Evolutionary conservation across 352 stramenopile species (phyloP).

Genomic region (Phytopythium oedochilum): DNA sequence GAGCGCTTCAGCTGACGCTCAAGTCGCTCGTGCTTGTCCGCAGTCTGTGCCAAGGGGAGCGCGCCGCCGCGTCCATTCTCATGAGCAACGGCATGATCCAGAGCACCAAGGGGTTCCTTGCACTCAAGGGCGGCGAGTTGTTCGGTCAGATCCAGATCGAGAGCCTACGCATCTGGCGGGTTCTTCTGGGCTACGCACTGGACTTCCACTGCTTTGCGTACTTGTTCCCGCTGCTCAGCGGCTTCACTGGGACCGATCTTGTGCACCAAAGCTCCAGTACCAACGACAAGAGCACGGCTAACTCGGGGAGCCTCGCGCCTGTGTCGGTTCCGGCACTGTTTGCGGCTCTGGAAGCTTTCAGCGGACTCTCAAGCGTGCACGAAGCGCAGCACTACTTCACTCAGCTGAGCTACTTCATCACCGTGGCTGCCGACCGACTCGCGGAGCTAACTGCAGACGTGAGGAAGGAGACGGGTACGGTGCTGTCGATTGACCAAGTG

Average conservation of each 20-base stretch:
- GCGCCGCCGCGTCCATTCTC: constrained; percentile 27
- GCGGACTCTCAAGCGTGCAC: constrained; percentile 31
- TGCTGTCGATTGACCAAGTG: constrained; percentile 7
- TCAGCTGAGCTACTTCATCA: constrained; percentile 53
- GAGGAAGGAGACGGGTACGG: not conserved
- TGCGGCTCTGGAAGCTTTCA: constrained; percentile 43
- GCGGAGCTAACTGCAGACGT: not conserved
- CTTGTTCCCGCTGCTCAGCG: constrained; percentile 47
- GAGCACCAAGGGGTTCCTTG: constrained; percentile 53
- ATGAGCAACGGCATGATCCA: constrained; percentile 46
- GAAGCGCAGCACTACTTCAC: constrained; percentile 61
- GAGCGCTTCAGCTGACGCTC: constrained; percentile 31
- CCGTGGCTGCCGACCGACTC: constrained; percentile 18
- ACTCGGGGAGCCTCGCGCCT: not conserved
- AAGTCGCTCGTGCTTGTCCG: constrained; percentile 41
- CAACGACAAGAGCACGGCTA: no score
- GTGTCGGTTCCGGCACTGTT: constrained; percentile 29
- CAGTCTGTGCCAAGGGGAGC: constrained; percentile 41
- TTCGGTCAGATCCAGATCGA: constrained; percentile 41
- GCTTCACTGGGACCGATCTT: constrained; percentile 20
- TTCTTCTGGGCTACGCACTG: constrained; percentile 56
- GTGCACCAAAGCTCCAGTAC: not conserved
- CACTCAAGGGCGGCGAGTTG: constrained; percentile 20
- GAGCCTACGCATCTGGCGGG: constrained; percentile 55
- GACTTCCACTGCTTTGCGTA: constrained; percentile 73